Evolutionary conservation across 495 filamentous ascomycete genomes (phyloP), one percentile per base, ranked within the genome.

Genomic region (Cenococcum geophilum): DNA sequence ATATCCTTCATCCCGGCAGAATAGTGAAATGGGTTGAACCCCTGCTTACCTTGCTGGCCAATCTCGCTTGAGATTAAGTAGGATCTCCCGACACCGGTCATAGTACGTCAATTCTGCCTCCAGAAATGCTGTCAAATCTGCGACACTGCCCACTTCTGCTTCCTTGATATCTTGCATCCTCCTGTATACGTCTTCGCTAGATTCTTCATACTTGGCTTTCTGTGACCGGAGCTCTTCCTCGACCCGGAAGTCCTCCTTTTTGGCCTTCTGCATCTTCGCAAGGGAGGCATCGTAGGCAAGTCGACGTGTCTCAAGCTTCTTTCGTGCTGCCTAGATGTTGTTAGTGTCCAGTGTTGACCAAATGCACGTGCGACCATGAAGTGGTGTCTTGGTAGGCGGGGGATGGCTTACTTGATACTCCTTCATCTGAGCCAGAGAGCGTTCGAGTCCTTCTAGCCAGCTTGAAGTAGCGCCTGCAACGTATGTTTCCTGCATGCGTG

Each of bases 141-240:
- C 80, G 34, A 96, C 82, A 63, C 86, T 91, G 54, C 97, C 93
- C 18, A 76, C 79, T 71, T 98, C 93, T 8, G 90, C 83, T 56
- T 96, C 90, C 73, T 93, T 89, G 73, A 98, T 96, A 65, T 98
- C 93, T 73, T 93, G 83, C 95, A 98, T 98, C 57, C 93, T 82
- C 63, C 92, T 84, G 63, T 84, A 79, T 60, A 98, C 92, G 67
- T 98, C 93, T 63, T 97, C 93, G 62, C 83, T 95, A 5, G 90
- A 88, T 73, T 97, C 95, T 68, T 96, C 93, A 68, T 96, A 98
- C 73, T 97, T 98, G 60, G 89, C 88, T 70, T 96, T 96, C 70
- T 95, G 87, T 14, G 83, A 81, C 60, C 95, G 86, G 54, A 96
- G 80, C 72, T 98, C 92, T 72, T 98, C 95, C 74, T 98, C 91